A percentile compares a stretch with the other conserved stretches of the same genome.
Conservation (phyloP, 1,284 basidiomycete species). For the Ceratobasidium sp. region DNA sequence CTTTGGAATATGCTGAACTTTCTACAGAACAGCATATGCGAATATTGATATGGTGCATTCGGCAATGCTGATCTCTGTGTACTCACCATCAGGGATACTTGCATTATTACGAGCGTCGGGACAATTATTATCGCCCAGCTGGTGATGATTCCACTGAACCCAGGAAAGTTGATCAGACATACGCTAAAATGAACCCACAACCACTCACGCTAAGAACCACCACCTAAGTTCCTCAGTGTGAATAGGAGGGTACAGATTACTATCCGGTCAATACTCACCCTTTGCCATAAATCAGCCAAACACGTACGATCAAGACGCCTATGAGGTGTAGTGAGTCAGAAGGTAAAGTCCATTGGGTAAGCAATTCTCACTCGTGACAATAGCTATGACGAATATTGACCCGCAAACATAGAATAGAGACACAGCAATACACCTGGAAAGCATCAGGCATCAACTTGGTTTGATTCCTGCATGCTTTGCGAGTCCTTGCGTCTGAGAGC, state of each 20-base stretch:
- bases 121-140: not conserved
- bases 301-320: constrained; percentile 9
- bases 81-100: not conserved
- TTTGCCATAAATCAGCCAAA: constrained; percentile 23
- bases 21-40: not conserved
- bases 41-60: too few species aligned
- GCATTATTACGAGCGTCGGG: not conserved
- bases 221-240: not conserved
- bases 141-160: not conserved
- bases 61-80: too few species aligned
- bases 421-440: not conserved
- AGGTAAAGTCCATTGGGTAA: not conserved
- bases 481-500: constrained; percentile 8
- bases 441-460: not conserved
- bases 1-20: not conserved
- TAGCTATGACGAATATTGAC: not conserved
- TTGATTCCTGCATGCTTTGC: not conserved
- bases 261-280: not conserved
- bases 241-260: not conserved
- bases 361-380: constrained; percentile 5
- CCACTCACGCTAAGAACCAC: constrained; percentile 11
- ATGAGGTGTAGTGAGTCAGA: not conserved
- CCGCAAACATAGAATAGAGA: constrained; percentile 19
- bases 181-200: not conserved
- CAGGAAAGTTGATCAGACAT: not conserved